A percentile compares a stretch with the other conserved stretches of the same genome.
Conservation (phyloP, 495 filamentous ascomycete species). For the Astrocystis sublimbata region DNA sequence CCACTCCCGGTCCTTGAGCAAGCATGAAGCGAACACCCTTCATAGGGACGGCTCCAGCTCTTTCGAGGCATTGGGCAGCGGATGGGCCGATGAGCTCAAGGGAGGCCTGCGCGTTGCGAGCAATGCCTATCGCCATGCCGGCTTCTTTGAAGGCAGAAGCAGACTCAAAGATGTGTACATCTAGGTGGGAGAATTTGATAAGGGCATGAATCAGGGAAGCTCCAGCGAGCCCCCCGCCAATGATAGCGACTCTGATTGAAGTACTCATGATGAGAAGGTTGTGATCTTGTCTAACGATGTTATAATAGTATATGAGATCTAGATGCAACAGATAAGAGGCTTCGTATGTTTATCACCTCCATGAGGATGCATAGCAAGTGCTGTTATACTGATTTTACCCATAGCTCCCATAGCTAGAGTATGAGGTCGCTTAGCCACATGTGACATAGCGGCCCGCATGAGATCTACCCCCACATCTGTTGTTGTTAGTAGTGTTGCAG, state of each 20-base stretch:
- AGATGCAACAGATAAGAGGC: no score
- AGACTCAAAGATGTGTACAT: constrained; percentile 34
- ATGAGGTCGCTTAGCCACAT: no score
- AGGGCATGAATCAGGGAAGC: constrained; percentile 27
- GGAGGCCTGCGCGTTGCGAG: constrained; percentile 14
- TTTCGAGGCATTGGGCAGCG: constrained; percentile 1
- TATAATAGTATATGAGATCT: no score
- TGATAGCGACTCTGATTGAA: constrained; percentile 26
- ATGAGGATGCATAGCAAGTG: no score
- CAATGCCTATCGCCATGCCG: constrained; percentile 19
- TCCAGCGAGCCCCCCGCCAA: constrained; percentile 30
- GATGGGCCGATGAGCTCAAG: constrained; percentile 20
- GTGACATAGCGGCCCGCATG: no score
- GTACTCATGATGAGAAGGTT: neutral
- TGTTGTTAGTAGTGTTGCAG: no score
- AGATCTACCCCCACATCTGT: no score
- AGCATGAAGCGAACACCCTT: constrained; percentile 24
- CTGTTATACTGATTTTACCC: no score
- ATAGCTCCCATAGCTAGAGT: no score
- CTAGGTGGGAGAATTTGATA: constrained; percentile 24
- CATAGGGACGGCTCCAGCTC: constrained; percentile 25
- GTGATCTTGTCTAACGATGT: neutral
- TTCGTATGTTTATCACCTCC: no score
- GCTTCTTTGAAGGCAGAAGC: constrained; percentile 30
- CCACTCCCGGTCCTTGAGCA: constrained; percentile 1